A percentile compares a stretch with the other conserved stretches of the same genome.
Conservation (phyloP, 2,329 filamentous ascomycete species). For the Ceratocystis albifundus region DNA sequence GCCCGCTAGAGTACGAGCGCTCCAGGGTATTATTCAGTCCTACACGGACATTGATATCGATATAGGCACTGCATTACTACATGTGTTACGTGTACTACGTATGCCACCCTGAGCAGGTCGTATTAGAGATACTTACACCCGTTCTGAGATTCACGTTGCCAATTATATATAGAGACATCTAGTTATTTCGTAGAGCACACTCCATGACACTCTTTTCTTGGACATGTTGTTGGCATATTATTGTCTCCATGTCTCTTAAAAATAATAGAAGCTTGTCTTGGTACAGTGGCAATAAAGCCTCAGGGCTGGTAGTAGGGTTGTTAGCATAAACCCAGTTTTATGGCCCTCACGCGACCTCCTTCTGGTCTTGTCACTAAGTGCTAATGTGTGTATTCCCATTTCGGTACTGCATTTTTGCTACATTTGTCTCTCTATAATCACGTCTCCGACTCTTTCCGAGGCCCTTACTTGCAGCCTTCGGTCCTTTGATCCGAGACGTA, state of each 20-base stretch:
- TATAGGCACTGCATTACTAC: neutral
- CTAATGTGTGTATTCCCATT: neutral
- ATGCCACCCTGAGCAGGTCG: neutral
- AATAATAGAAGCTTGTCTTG: neutral
- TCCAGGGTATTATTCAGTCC: neutral
- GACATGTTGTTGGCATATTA: too few relatives aligned
- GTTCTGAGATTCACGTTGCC: too few relatives aligned
- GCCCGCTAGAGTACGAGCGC: neutral
- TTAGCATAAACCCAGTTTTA: neutral
- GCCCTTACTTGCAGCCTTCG: neutral
- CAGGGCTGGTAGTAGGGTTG: neutral
- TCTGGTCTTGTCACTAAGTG: neutral
- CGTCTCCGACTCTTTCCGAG: conserved; percentile 6
- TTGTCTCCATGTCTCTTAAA: neutral
- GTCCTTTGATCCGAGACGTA: conserved; percentile 13
- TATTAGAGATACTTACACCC: neutral
- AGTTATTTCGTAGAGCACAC: too few relatives aligned
- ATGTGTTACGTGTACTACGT: neutral
- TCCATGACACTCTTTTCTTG: too few relatives aligned
- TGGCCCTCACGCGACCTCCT: conserved; percentile 13
- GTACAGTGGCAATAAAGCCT: neutral
- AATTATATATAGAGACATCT: too few relatives aligned
- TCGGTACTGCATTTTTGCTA: neutral
- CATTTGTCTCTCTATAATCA: neutral
- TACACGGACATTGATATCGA: neutral